Conservation (phyloP, 768 basidiomycete species). For the Brasilioporus rufonigricans region DNA sequence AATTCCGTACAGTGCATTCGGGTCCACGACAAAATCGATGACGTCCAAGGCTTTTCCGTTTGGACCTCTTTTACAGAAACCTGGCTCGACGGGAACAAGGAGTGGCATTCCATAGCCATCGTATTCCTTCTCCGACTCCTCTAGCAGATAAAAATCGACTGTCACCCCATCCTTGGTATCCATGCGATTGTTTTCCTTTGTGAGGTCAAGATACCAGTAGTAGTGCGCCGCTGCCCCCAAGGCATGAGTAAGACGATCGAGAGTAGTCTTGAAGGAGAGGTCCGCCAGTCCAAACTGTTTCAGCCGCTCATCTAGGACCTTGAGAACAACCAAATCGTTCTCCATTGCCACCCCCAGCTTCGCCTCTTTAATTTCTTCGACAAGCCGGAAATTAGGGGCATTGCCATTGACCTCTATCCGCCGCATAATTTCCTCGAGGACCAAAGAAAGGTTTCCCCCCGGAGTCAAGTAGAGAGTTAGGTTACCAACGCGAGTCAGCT, state of each 20-base stretch:
- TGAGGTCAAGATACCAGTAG: constrained; percentile 21
- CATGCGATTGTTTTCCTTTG: not conserved
- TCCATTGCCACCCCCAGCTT: not conserved
- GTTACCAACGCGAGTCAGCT: constrained; percentile 2
- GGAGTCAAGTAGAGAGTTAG: constrained; percentile 1
- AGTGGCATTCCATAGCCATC: constrained; percentile 1
- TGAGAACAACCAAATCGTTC: not conserved
- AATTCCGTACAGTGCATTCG: constrained; percentile 30
- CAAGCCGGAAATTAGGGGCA: not conserved
- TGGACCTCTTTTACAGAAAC: constrained; percentile 2
- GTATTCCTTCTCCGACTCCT: not conserved
- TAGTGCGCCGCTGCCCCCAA: constrained; percentile 17
- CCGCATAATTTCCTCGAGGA: not conserved
- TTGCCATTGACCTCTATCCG: not conserved
- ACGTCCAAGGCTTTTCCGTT: not conserved
- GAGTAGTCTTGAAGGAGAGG: not conserved
- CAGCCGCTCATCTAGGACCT: not conserved
- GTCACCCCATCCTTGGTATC: not conserved
- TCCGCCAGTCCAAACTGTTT: not conserved
- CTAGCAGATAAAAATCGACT: constrained; percentile 13
- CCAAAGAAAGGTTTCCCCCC: not conserved
- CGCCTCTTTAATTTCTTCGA: not conserved
- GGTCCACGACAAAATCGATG: constrained; percentile 23
- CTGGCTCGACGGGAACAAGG: not conserved
- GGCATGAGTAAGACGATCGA: not conserved